Evolutionary conservation across 2,329 filamentous ascomycete species (phyloP), one percentile per base, ranked within the genome.

Genomic region (Trichoderma cornu-damae): DNA sequence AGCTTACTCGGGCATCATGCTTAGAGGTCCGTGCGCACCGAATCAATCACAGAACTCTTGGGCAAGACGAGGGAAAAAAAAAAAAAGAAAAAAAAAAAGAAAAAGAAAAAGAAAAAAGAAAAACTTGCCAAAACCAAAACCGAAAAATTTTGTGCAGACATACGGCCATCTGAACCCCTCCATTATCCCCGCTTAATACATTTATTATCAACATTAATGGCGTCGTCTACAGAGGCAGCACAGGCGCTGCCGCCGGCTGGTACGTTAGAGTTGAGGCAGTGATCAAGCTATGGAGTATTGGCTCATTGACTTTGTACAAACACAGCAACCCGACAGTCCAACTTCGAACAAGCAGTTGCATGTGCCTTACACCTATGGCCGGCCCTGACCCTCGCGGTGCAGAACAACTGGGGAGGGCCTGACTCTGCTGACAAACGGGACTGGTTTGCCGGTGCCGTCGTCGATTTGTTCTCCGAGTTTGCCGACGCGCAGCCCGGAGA

Each of bases 401-500:
- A 89, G 70, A 90, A 90, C 71, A 80, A 84, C 74, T 96, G 92
- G 88, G 94, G 93, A 66, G 94, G 93, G 2, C 84, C 89, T 38
- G 85, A 90, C 68, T 87, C 85, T 20, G 72, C 79, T 60, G 90
- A 95, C 73, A 97, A 97, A 77, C 88, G 93, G 67, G 93, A 96
- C 79, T 97, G 92, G 93, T 89, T 99, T 67, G 93, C 89, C 51
- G 92, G 91, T 62, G 89, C 88, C 42, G 80, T 97, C 53, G 87
- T 86, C 59, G 90, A 96, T 24, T 83, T 96, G 61, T 87, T 96
- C 65, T 77, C 78, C 20, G 81, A 91, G 63, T 83, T 96, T 63
- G 74, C 75, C 57, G 72, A 75, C 54, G 62, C 68, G 8, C 64
- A 67, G 44, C 62, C 63, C 38, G 62, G 61, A 46, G 67, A 62